These are phyloP conservation scores for Podila epicladia DNA, from an alignment of 192 early-diverging fungal species.

Conservation along the genomic window DNA sequence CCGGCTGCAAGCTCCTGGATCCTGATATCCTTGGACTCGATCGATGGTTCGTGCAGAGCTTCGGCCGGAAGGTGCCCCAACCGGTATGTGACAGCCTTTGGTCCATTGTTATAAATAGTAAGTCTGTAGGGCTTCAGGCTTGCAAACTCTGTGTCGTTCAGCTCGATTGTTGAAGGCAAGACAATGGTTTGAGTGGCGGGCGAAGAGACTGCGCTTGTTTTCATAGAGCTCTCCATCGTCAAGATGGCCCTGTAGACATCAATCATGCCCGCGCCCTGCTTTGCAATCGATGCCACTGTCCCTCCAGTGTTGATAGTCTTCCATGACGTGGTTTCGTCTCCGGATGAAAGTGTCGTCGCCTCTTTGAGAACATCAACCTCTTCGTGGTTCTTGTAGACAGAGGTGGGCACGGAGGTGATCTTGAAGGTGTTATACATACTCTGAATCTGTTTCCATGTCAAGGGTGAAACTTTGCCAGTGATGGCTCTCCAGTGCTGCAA, in stretches of 20 bases:
- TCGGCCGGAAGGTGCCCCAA: slow-evolving; percentile 51
- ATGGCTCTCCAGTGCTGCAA: slow-evolving; percentile 9
- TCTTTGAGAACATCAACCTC: background rate
- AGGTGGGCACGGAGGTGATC: slow-evolving; percentile 16
- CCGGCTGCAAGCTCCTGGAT: slow-evolving; percentile 3
- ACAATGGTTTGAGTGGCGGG: slow-evolving; percentile 11
- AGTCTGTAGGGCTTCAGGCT: slow-evolving; percentile 8
- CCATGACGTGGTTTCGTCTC: background rate
- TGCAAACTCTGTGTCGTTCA: slow-evolving; percentile 27
- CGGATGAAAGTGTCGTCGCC: background rate
- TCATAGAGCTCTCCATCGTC: background rate
- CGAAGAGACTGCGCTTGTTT: background rate
- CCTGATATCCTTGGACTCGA: slow-evolving; percentile 19
- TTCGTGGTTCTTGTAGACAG: slow-evolving; percentile 11
- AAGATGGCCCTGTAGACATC: background rate
- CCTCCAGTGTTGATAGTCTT: background rate
- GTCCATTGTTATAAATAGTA: slow-evolving; percentile 53
- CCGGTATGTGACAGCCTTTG: slow-evolving; percentile 18
- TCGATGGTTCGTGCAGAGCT: slow-evolving; percentile 46
- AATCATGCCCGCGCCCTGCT: background rate
- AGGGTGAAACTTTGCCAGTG: background rate
- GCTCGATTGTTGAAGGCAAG: slow-evolving; percentile 14
- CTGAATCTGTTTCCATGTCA: slow-evolving; percentile 8
- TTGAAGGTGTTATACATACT: slow-evolving; percentile 14
- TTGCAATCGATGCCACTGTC: background rate